Base-by-base conservation (phyloP, 140 eudicot genomes). In the Oenanthe javanica region DNA sequence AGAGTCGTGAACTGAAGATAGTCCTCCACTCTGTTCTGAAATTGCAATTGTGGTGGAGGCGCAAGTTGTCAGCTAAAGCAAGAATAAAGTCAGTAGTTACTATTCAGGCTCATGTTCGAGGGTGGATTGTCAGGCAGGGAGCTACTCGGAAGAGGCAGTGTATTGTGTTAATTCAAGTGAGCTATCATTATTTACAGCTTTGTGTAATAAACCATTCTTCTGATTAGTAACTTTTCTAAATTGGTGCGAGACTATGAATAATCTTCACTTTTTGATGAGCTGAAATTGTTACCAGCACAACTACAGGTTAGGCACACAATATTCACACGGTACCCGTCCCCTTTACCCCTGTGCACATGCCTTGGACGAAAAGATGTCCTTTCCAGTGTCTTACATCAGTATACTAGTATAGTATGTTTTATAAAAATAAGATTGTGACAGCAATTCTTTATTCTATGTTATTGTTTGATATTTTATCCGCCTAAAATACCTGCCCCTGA, bases 11-110 rank as follows among this genome's bases (percentile, higher is more conserved):
- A 83, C 54, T 87, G 72, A 84, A 79, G 49, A 79, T 76, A 75
- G 76, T 83, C 55, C 63, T 76, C 13, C 54, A 55, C 59, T 79
- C 93, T 10, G 83, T 82, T 63, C 71, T 88, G 75, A 92, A 85
- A 84, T 82, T 92, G 82, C 97, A 92, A 81, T 85, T 86, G 82
- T 89, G 97, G 97, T 92, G 97, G 97, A 86, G 88, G 82, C 23
- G 84, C 55, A 82, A 82, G 47, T 81, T 86, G 79, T 80, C 45
- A 38, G 55, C 64, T 5, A 85, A 80, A 80, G 38, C 63, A 78
- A 85, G 85, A 89, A 81, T 81, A 77, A 81, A 57, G 77, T 86
- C 98, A 13, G 96, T 87, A 36, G 52, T 84, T 76, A 9, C 89
- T 55, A 89, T 94, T 75, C 98, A 94, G 81, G 83, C 96, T 77